These are phyloP conservation scores for Helianthus annuus DNA, from an alignment of 129 eudicot species.

Conservation along the genomic window HanXRQr2.0-SUNRISE NC_035449.2:183657341-183657840, in stretches of 20 bases:
- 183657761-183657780: conserved; percentile 53
- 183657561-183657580: conserved; percentile 49
- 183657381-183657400: conserved; percentile 52
- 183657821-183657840: conserved; percentile 73
- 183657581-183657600: conserved; percentile 60
- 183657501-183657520: conserved; percentile 65
- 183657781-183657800: conserved; percentile 42
- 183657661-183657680: conserved; percentile 48
- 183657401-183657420: conserved; percentile 62
- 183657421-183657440: conserved; percentile 53
- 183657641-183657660: conserved; percentile 67
- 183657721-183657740: conserved; percentile 67
- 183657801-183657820: conserved; percentile 44
- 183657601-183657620: conserved; percentile 64
- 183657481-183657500: conserved; percentile 72
- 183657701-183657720: conserved; percentile 67
- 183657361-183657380: conserved; percentile 77
- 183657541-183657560: conserved; percentile 46
- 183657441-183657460: conserved; percentile 67
- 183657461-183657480: conserved; percentile 58
- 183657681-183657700: conserved; percentile 56
- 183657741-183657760: conserved; percentile 57
- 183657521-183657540: conserved; percentile 74
- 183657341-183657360: conserved; percentile 70
- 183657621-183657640: conserved; percentile 49